Base-by-base conservation (phyloP, 2,329 filamentous ascomycete genomes). In the Calycina marina region DNA sequence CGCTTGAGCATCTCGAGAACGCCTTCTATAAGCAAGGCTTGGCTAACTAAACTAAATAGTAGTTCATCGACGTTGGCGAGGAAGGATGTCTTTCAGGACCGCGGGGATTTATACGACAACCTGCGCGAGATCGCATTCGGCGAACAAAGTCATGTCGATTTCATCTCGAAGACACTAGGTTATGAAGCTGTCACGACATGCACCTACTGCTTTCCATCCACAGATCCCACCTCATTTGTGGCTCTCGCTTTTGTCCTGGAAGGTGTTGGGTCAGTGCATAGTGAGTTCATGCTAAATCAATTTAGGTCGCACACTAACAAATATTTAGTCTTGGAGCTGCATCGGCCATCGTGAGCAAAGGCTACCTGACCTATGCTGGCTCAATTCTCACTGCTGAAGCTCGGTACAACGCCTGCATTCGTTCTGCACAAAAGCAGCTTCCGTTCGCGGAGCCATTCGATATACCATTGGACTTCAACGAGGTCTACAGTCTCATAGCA, bases 341-440 rank as follows among this genome's bases (percentile, higher is more conserved):
- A 5, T 62, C 63, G 12, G 57, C 60, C 38, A 72, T 71, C 40
- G 60, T 65, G 40, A 61, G 63, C 50, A 63, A 68, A 41, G 56
- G 57, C 14, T 73, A 74, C 53, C 56, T 78, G 25, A 67, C 66
- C 1, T 65, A 63, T 4, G 73, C 72, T 1, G 72, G 66, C 13
- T 65, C 65, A 34, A 71, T 80, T 46, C 57, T 79, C 25, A 69
- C 69, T 16, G 65, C 76, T 32, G 73, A 78, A 46, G 63, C 73
- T 14, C 65, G 74, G 8, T 73, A 79, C 56, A 66, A 65, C 2
- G 58, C 74, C 3, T 75, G 72, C 56, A 56, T 77, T 40, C 68
- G 73, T 31, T 51, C 56, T 17, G 55, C 55, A 11, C 53, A 62
- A 12, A 51, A 56, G 30, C 48, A 69, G 41, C 51, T 52, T 4